Conservation (phyloP, 345 rosid genomes). For the Euphorbia tirucalli region DNA sequence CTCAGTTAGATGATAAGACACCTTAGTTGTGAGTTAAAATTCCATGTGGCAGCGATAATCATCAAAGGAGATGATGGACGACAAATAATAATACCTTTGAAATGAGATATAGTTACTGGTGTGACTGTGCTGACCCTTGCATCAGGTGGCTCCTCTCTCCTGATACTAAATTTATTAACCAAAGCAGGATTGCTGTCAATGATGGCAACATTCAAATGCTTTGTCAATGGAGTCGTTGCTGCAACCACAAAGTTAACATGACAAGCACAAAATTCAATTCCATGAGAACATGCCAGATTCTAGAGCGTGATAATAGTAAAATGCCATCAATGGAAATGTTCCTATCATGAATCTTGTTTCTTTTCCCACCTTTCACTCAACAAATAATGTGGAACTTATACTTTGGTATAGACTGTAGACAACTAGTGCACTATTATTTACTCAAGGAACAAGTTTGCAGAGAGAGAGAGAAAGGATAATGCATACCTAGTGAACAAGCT, state of each 20-base stretch:
- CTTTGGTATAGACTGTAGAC: neutral
- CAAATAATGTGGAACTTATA: neutral
- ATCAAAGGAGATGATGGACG: neutral
- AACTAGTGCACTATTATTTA: neutral
- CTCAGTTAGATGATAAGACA: neutral
- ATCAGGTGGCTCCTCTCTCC: constrained; percentile 75
- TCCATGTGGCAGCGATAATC: neutral
- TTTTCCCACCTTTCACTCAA: too few species aligned
- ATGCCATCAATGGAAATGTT: neutral
- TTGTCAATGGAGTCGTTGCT: constrained; percentile 78
- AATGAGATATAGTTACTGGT: constrained; percentile 72
- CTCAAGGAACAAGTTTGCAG: neutral
- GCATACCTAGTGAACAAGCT: constrained; percentile 84
- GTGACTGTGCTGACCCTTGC: constrained; percentile 93
- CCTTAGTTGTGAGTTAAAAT: neutral
- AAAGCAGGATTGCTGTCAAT: constrained; percentile 82
- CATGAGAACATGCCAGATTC: neutral
- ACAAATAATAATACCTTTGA: constrained; percentile 56
- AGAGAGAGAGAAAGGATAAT: neutral
- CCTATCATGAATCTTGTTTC: neutral
- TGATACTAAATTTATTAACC: constrained; percentile 41
- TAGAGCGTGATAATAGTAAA: neutral
- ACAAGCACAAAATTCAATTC: neutral
- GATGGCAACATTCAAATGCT: constrained; percentile 77
- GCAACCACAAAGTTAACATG: constrained; percentile 27